phyloP scores from a whole-genome alignment of 371 early-diverging fungal species.

The Coemansia sp. region DNA sequence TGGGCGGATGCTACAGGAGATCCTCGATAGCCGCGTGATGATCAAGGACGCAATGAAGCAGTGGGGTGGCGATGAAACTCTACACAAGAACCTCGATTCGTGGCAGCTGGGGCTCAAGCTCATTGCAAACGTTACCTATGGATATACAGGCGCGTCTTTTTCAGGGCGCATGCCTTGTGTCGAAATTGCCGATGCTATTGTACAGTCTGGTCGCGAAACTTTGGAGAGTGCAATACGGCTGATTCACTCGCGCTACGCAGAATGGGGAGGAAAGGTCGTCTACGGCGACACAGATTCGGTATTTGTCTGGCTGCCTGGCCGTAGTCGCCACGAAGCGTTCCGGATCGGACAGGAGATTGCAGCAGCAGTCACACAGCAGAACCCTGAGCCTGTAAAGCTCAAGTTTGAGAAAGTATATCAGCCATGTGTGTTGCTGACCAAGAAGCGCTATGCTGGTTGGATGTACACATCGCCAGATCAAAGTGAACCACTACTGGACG shows the following conservation, averaged over 20 bases:
- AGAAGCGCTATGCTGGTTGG: slow-evolving; percentile 89
- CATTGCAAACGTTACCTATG: slow-evolving; percentile 90
- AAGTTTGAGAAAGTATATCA: slow-evolving; percentile 93
- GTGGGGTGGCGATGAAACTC: slow-evolving; percentile 45
- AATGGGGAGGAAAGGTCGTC: slow-evolving; percentile 78
- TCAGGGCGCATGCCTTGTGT: slow-evolving; percentile 89
- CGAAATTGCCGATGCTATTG: slow-evolving; percentile 89
- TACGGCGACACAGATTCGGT: slow-evolving; percentile 93
- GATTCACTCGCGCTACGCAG: slow-evolving; percentile 59
- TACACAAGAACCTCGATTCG: slow-evolving; percentile 61
- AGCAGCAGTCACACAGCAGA: slow-evolving; percentile 63
- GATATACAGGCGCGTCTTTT: slow-evolving; percentile 81
- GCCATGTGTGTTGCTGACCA: slow-evolving; percentile 80
- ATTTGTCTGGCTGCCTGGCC: slow-evolving; percentile 76
- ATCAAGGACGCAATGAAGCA: slow-evolving; percentile 72
- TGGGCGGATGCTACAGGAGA: slow-evolving; percentile 77
- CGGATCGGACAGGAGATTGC: slow-evolving; percentile 76
- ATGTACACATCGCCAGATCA: slow-evolving; percentile 66
- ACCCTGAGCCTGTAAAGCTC: slow-evolving; percentile 78
- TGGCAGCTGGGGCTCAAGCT: slow-evolving; percentile 83
- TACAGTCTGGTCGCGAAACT: slow-evolving; percentile 77
- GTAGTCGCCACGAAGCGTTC: slow-evolving; percentile 70
- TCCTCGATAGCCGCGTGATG: slow-evolving; percentile 86
- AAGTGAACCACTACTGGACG: slow-evolving; percentile 74
- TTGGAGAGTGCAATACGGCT: slow-evolving; percentile 71